Percentiles rank a stretch among this genome's conserved stretches.
Conservation (phyloP, 306 rosid genomes). For the Quercus robur region DNA sequence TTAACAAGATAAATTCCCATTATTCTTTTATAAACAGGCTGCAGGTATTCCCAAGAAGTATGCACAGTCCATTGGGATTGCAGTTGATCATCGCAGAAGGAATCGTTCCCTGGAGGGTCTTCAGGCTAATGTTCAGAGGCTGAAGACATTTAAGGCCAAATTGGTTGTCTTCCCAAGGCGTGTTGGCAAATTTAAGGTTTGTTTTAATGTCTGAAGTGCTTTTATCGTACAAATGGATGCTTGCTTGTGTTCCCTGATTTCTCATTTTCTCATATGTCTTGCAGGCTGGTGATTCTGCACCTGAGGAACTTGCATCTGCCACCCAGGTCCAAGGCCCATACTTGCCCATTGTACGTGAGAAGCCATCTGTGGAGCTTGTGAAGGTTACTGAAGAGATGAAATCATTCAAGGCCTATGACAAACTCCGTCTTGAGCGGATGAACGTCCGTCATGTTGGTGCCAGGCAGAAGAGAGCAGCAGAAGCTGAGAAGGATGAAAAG, state of each 20-base stretch:
- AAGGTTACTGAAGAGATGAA: slow-evolving; percentile 49
- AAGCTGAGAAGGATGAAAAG: slow-evolving; percentile 69
- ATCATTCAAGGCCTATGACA: slow-evolving; percentile 51
- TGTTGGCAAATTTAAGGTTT: slow-evolving; percentile 46
- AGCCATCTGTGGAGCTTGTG: slow-evolving; percentile 49
- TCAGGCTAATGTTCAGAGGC: slow-evolving; percentile 53
- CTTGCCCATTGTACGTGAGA: slow-evolving; percentile 41
- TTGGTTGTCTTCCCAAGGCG: slow-evolving; percentile 65
- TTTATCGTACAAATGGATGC: background rate
- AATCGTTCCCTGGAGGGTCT: slow-evolving; percentile 54
- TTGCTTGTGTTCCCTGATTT: background rate
- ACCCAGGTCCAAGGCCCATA: slow-evolving; percentile 56
- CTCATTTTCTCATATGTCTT: background rate
- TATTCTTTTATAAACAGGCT: slow-evolving; percentile 14
- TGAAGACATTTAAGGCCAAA: slow-evolving; percentile 63
- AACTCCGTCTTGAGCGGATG: slow-evolving; percentile 45
- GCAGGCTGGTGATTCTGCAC: slow-evolving; percentile 61
- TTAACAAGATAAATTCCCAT: background rate
- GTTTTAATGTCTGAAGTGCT: no score
- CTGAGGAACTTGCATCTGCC: slow-evolving; percentile 55
- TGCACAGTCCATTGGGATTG: slow-evolving; percentile 53
- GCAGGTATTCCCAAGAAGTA: slow-evolving; percentile 60
- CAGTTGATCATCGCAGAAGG: slow-evolving; percentile 54
- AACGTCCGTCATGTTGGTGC: slow-evolving; percentile 44
- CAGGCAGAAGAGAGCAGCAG: slow-evolving; percentile 54